Base-by-base conservation (phyloP, 257 asterid species). In the Apocynum venetum region DNA sequence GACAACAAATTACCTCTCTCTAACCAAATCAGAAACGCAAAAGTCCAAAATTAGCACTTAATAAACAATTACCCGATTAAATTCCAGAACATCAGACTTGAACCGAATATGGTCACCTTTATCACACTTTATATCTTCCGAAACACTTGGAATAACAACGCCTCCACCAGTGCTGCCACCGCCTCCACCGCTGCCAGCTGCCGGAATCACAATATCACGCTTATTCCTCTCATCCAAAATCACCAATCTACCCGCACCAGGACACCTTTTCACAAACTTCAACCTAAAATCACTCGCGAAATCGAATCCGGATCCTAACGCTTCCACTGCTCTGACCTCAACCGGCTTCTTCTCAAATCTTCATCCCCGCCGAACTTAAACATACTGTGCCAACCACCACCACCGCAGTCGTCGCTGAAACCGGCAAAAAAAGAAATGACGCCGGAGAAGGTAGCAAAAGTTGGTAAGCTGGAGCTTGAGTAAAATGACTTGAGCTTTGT, bases 211-310 rank as follows among this genome's bases (percentile, higher is more conserved):
- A 52, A 96, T 83, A 82, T 96, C 91, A 3, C 97, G 83, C 78
- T 77, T 86, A 72, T 86, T 81, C 20, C 67, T 71, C 44, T 87
- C 91, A 74, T 96, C 96, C 55, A 96, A 73, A 70, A 76, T 59
- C 46, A 96, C 93, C 89, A 96, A 82, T 81, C 98, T 87, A 44
- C 89, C 88, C 14, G 90, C 94, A 51, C 51, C 75, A 59, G 90
- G 88, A 66, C 92, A 84, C 76, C 87, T 85, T 48, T 96, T 96
- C 1, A 91, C 96, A 75, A 90, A 96, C 88, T 88, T 91, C 83
- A 96, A 88, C 89, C 98, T 77, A 86, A 93, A 96, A 86, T 96
- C 99, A 79, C 99, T 93, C 35, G 99, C 98, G n/a, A 93, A 90
- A 77, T 96, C 99, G 82, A 96, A 96, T 0, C 99, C 99, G 72